Conservation (phyloP, 2,329 filamentous ascomycete species). For the Fusarium aywerte region DNA sequence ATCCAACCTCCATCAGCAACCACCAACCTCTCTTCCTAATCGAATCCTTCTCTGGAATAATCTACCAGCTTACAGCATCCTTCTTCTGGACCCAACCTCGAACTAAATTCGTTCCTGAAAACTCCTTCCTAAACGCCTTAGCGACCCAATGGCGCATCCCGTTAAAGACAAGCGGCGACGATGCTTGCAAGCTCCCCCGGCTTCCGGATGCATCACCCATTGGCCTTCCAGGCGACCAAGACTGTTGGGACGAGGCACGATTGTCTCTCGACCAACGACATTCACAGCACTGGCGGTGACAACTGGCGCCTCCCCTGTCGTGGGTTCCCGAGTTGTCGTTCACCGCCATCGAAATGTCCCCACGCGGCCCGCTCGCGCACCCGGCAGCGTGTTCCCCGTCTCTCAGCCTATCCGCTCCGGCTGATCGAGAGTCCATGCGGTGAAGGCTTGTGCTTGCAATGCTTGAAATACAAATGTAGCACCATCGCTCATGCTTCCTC, state of each 20-base stretch:
- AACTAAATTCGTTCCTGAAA: slow-evolving; percentile 38
- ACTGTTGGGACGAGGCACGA: slow-evolving; percentile 27
- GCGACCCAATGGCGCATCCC: slow-evolving; percentile 40
- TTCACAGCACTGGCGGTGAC: slow-evolving; percentile 46
- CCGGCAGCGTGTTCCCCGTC: slow-evolving; percentile 31
- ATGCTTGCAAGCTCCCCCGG: slow-evolving; percentile 39
- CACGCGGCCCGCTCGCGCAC: slow-evolving; percentile 45
- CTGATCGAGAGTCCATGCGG: slow-evolving; percentile 36
- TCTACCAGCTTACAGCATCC: neutral
- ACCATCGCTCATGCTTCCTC: slow-evolving; percentile 32
- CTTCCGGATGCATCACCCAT: slow-evolving; percentile 42
- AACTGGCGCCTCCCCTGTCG: slow-evolving; percentile 42
- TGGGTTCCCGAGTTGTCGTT: slow-evolving; percentile 31
- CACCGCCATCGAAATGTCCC: slow-evolving; percentile 45
- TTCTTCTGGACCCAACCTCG: slow-evolving; percentile 22
- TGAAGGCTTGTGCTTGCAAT: slow-evolving; percentile 28
- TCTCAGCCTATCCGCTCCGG: slow-evolving; percentile 31
- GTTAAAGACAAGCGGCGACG: slow-evolving; percentile 34
- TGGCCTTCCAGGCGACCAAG: slow-evolving; percentile 34
- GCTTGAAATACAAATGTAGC: slow-evolving; percentile 43
- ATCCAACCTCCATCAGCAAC: slow-evolving; percentile 15
- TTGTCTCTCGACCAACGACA: slow-evolving; percentile 33
- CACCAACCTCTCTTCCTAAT: slow-evolving; percentile 26
- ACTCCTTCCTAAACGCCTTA: slow-evolving; percentile 23
- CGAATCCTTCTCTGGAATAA: neutral